Conservation (phyloP, 2,329 filamentous ascomycete genomes). For the Talaromyces sp. region DNA sequence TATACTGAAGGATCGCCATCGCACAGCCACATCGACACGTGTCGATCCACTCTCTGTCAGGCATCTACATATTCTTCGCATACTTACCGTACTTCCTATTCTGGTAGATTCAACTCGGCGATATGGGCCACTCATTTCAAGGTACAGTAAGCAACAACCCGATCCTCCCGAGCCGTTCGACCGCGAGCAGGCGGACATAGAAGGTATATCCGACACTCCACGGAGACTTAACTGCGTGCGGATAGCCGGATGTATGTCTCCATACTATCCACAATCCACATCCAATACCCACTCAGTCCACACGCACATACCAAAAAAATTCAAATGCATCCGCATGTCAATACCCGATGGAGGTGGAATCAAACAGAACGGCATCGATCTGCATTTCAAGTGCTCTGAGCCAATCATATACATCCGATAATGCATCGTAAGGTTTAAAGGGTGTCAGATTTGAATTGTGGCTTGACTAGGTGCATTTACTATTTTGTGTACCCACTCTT, state of each 20-base stretch:
- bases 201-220: neutral
- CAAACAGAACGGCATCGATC: constrained; percentile 3
- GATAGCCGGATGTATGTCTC: neutral
- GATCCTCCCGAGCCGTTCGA: neutral
- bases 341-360: neutral
- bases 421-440: neutral
- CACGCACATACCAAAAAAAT: neutral
- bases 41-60: neutral
- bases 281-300: neutral
- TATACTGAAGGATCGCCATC: neutral
- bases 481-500: neutral
- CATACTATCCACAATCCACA: neutral
- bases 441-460: neutral
- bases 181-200: neutral
- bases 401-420: neutral
- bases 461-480: neutral
- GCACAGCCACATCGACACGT: constrained; percentile 3
- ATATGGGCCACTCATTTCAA: neutral
- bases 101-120: neutral
- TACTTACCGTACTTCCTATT: neutral
- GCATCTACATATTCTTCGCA: neutral
- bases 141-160: neutral
- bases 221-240: neutral
- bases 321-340: neutral
- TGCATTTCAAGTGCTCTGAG: too few species aligned